Conservation (phyloP, 441 rosid species). For the Populus tomentosa region DNA sequence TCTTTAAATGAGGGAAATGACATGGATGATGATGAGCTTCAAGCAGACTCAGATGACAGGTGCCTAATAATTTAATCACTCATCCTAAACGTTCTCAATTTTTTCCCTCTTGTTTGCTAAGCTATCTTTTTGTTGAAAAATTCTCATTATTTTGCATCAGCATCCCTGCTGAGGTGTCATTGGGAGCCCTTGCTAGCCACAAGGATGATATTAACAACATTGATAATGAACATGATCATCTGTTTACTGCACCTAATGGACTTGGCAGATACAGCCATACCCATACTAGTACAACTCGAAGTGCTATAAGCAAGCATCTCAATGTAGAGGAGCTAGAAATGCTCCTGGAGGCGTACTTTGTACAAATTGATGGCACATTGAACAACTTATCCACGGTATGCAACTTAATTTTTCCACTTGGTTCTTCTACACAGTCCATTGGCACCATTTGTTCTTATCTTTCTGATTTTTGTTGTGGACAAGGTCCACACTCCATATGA, state of each 20-base stretch:
- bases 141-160: slow-evolving; percentile 26
- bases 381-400: slow-evolving; percentile 80
- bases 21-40: slow-evolving; percentile 44
- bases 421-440: background rate
- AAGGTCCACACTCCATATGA: background rate
- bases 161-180: slow-evolving; percentile 42
- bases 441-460: background rate
- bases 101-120: background rate
- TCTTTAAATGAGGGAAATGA: slow-evolving; percentile 53
- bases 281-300: slow-evolving; percentile 48
- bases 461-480: background rate
- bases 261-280: slow-evolving; percentile 53
- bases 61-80: slow-evolving; percentile 13
- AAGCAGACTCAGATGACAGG: slow-evolving; percentile 56
- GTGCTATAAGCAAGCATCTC: slow-evolving; percentile 54
- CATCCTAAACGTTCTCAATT: background rate
- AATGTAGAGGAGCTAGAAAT: slow-evolving; percentile 86
- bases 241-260: slow-evolving; percentile 35
- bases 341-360: slow-evolving; percentile 90
- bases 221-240: slow-evolving; percentile 39
- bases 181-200: slow-evolving; percentile 30
- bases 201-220: slow-evolving; percentile 37
- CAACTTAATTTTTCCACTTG: background rate
- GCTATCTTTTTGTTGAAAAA: slow-evolving; percentile 2
- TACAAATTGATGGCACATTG: slow-evolving; percentile 79